These are phyloP conservation scores for Metschnikowia gelsemii DNA, from an alignment of 805 yeast genomes.

Conservation along the genomic window DNA sequence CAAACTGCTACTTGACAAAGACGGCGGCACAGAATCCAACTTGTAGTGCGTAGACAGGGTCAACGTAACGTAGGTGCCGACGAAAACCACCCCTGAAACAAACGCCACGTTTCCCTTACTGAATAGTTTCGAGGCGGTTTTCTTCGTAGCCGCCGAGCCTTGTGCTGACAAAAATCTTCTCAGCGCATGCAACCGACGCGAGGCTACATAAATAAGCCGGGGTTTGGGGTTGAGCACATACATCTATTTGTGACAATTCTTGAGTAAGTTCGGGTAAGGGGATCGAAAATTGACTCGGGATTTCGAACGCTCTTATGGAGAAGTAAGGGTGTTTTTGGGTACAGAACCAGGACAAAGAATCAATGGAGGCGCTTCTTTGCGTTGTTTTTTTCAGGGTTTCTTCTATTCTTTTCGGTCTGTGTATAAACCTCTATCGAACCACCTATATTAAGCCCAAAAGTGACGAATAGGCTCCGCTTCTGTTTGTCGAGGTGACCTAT, in stretches of 20 bases:
- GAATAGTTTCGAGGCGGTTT: conserved; percentile 15
- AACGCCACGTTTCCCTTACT: conserved; percentile 38
- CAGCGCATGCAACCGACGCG: conserved; percentile 18
- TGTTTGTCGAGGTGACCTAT: too few species aligned
- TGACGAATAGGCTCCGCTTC: too few species aligned
- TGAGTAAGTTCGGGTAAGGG: not conserved
- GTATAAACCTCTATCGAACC: too few species aligned
- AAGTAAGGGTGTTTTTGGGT: too few species aligned
- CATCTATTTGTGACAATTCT: conserved; percentile 13
- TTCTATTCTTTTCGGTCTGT: too few species aligned
- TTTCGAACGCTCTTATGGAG: too few species aligned
- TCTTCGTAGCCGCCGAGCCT: conserved; percentile 5
- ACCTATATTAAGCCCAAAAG: too few species aligned
- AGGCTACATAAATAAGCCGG: conserved; percentile 17
- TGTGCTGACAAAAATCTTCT: conserved; percentile 13
- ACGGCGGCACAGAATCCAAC: conserved; percentile 37
- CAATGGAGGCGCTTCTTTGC: too few species aligned
- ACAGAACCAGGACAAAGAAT: too few species aligned
- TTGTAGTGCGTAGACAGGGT: conserved; percentile 42
- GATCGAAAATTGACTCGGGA: not conserved
- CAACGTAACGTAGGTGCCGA: conserved; percentile 42
- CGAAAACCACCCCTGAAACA: conserved; percentile 42
- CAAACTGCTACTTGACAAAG: conserved; percentile 18
- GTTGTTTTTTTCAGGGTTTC: too few species aligned
- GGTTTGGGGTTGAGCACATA: conserved; percentile 18